These are phyloP conservation scores for Pouteria campechiana DNA, from an alignment of 179 eudicot species.

Conservation along the genomic window DNA sequence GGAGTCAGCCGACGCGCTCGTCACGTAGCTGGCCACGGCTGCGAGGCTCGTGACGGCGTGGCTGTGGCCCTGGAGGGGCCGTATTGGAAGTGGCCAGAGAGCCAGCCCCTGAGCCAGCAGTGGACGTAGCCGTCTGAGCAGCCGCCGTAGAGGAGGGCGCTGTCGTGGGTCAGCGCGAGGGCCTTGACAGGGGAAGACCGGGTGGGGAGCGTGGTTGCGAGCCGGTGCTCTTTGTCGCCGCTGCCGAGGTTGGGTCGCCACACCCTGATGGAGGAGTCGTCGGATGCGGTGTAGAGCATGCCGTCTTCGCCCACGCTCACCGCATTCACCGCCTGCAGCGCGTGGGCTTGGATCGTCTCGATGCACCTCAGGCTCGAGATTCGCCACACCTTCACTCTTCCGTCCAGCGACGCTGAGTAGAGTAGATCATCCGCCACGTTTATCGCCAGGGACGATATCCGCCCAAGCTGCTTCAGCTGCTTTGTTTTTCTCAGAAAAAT, in stretches of 20 bases:
- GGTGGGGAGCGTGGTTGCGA: constrained; percentile 26
- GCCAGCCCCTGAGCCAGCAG: constrained; percentile 28
- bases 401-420: constrained; percentile 33
- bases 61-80: constrained; percentile 33
- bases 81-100: constrained; percentile 27
- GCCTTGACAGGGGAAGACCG: constrained; percentile 27
- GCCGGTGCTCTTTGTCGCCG: constrained; percentile 22
- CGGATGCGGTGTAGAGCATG: constrained; percentile 33
- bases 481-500: no score
- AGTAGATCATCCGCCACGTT: constrained; percentile 30
- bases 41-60: constrained; percentile 35
- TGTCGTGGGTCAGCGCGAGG: constrained; percentile 12
- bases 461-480: constrained; percentile 27
- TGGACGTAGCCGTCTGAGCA: constrained; percentile 37
- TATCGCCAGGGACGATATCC: constrained; percentile 28
- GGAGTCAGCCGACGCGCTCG: constrained; percentile 31
- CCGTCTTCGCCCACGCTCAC: constrained; percentile 26
- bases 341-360: constrained; percentile 37
- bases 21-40: constrained; percentile 10
- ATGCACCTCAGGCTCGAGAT: constrained; percentile 32
- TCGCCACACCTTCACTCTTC: constrained; percentile 33
- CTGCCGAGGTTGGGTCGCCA: constrained; percentile 29
- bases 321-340: constrained; percentile 25
- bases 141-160: constrained; percentile 25
- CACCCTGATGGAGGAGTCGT: constrained; percentile 28